A percentile compares a stretch with the other conserved stretches of the same genome.
These are phyloP conservation scores for Pestalotiopsis sp. DNA, from an alignment of 2,329 filamentous ascomycete species.

Conservation along the genomic window DNA sequence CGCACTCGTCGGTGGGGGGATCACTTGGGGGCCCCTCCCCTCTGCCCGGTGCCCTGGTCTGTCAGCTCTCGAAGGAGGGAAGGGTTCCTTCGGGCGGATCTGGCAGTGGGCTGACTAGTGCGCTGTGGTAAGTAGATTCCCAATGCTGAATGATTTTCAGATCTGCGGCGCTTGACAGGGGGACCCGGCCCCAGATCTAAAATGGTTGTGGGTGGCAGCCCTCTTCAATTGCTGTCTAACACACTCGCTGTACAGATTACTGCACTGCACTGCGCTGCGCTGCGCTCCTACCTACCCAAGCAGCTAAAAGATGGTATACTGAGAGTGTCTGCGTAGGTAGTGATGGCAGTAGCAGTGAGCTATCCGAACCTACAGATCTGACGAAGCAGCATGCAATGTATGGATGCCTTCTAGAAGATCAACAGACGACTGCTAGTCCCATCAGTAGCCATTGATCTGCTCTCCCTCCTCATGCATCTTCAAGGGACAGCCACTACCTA, in stretches of 20 bases:
- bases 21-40: background rate
- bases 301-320: background rate
- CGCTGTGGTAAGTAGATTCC: background rate
- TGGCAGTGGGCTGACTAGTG: background rate
- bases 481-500: background rate
- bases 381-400: background rate
- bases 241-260: background rate
- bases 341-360: background rate
- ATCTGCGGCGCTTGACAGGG: constrained; percentile 1
- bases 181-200: background rate
- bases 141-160: background rate
- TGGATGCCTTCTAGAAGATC: background rate
- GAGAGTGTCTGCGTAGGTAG: background rate
- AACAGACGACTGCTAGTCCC: background rate
- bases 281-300: background rate
- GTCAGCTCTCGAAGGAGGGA: background rate
- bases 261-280: background rate
- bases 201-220: background rate
- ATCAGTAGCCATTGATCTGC: background rate
- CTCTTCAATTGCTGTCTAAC: background rate
- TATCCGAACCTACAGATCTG: background rate
- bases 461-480: background rate
- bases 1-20: no score
- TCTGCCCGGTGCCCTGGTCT: background rate
- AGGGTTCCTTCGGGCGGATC: background rate